Evolutionary conservation across 106 monocot genomes (phyloP), one percentile per base, ranked within the genome.

Genomic region (Dendrobium catenatum): DNA sequence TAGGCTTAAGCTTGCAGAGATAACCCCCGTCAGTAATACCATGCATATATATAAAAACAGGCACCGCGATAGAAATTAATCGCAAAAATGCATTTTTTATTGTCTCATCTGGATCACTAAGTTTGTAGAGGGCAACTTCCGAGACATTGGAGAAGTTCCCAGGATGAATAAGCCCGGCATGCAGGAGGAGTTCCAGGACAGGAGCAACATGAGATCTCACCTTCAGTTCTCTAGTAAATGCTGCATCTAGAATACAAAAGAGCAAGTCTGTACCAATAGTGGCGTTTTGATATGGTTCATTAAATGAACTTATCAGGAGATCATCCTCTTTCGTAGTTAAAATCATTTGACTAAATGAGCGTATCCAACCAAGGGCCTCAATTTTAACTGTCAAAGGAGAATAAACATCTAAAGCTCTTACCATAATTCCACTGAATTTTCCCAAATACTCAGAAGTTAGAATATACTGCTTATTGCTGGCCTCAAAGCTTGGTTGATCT

Each of bases 221-320:
- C 82, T 90, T 90, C 37, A 80, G 24, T 78, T 99, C 99, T 80
- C 84, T 90, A 79, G 90, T 91, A 83, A 90, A 95, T 81, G 95
- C 89, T 78, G 86, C 88, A 87, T 88, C 87, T 47, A 95, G 78
- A 78, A 99, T 70, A 73, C 84, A 78, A 77, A 81, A 79, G 47
- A 99, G 90, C 70, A 95, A 77, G 55, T 81, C 76, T 72, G 79
- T 85, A 18, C 79, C 18, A 78, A 99, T 42, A 56, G 61, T 83
- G 66, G 77, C 83, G 86, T 83, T 73, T 74, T 33, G 78, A 81
- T 64, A 46, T 3, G 79, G 67, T 72, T 85, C 83, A 76, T 20
- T 49, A 72, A 51, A 61, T 73, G 4, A 43, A 55, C 43, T 24
- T 8, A 72, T 22, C 55, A 84, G 79, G 40, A 84, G 66, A 40